A percentile compares a stretch with the other conserved stretches of the same genome.
Evolutionary conservation across 169 alveolate genomes (phyloP).

Genomic region (Eimeria zaria): DNA sequence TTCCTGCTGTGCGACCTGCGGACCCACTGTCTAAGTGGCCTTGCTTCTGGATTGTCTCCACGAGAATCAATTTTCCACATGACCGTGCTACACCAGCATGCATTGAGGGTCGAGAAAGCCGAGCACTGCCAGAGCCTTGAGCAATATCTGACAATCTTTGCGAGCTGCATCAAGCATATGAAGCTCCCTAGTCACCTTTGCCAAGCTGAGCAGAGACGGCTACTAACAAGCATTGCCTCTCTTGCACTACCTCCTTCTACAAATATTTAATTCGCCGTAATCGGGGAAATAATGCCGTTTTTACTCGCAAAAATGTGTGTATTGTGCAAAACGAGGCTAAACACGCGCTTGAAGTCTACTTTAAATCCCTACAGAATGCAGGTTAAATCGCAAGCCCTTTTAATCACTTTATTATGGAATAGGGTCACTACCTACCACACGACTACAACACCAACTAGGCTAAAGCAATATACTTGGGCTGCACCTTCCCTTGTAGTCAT

Average conservation of each 20-base stretch:
- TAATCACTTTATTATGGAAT: neutral
- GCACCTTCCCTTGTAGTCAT: neutral
- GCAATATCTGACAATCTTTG: conserved; percentile 61
- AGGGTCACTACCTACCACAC: neutral
- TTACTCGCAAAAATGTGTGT: neutral
- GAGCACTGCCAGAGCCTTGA: conserved; percentile 77
- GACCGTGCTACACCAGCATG: conserved; percentile 65
- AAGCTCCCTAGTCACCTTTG: conserved; percentile 80
- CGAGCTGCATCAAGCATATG: conserved; percentile 81
- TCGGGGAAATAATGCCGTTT: neutral
- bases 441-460: neutral
- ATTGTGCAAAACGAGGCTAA: neutral
- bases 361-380: neutral
- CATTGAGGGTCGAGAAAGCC: conserved; percentile 68
- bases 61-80: conserved; percentile 24
- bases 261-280: neutral
- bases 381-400: neutral
- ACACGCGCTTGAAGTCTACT: neutral
- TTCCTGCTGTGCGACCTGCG: conserved; percentile 74
- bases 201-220: conserved; percentile 74
- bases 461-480: neutral
- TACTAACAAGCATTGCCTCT: conserved; percentile 67
- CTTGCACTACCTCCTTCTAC: conserved; percentile 24
- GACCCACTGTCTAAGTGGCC: conserved; percentile 53
- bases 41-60: conserved; percentile 64